Conservation (phyloP, 2,329 filamentous ascomycete species). For the Phyllosticta paracitricarpa region DNA sequence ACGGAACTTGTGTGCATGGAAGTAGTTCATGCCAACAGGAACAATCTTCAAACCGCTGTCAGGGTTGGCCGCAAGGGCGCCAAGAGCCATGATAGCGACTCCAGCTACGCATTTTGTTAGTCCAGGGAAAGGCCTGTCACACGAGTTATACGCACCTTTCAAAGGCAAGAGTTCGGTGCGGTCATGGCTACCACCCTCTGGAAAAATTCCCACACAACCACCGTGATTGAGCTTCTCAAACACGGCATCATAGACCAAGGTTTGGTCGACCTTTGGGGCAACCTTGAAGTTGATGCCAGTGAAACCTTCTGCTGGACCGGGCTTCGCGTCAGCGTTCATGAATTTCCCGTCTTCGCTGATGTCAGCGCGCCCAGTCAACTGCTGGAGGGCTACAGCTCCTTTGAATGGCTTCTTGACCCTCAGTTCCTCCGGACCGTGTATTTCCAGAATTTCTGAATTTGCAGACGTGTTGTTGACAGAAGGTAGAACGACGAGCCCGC, state of each 20-base stretch:
- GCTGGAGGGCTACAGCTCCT: constrained; percentile 60
- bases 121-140: not conserved
- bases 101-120: constrained; percentile 49
- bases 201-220: constrained; percentile 92
- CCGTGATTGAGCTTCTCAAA: constrained; percentile 72
- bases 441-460: constrained; percentile 74
- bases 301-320: constrained; percentile 47
- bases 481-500: constrained; percentile 79
- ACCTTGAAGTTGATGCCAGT: constrained; percentile 75
- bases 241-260: constrained; percentile 84
- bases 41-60: constrained; percentile 89
- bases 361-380: constrained; percentile 73
- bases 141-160: constrained; percentile 46
- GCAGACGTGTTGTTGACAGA: constrained; percentile 71
- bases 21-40: constrained; percentile 98
- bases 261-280: constrained; percentile 89
- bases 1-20: constrained; percentile 96
- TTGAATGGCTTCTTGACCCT: constrained; percentile 82
- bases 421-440: constrained; percentile 70
- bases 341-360: constrained; percentile 58
- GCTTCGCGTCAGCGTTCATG: constrained; percentile 44
- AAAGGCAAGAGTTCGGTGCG: constrained; percentile 82
- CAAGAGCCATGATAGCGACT: constrained; percentile 95
- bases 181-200: constrained; percentile 93
- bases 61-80: constrained; percentile 74